phyloP scores from a whole-genome alignment of 208 protist species.

The Crithidia acanthocephali region DNA sequence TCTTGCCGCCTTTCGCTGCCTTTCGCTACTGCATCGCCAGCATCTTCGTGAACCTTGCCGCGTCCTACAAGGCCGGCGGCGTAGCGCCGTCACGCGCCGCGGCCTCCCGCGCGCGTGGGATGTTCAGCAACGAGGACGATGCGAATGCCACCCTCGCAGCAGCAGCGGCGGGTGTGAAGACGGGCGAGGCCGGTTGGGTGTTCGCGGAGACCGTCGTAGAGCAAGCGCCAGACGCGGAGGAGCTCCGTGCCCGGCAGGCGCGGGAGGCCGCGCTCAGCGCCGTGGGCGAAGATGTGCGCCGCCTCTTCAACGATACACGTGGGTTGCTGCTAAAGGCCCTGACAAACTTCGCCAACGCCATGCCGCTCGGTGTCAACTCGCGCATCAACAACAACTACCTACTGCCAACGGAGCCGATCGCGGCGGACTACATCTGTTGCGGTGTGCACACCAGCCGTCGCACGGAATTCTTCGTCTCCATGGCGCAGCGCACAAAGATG shows the following conservation, averaged over 20 bases:
- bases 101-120: not conserved
- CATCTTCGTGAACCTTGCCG: not conserved
- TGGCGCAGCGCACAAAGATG: constrained; percentile 43
- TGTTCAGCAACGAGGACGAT: constrained; percentile 1
- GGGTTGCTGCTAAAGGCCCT: constrained; percentile 30
- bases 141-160: not conserved
- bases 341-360: constrained; percentile 26
- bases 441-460: constrained; percentile 29
- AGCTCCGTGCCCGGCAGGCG: not conserved
- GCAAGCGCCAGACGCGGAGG: not conserved
- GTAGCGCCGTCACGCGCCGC: not conserved
- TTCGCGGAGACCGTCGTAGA: constrained; percentile 23
- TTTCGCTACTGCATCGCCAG: constrained; percentile 27
- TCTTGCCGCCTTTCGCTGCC: constrained; percentile 31
- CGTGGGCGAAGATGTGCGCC: constrained; percentile 23
- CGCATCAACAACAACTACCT: constrained; percentile 49
- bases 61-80: not conserved
- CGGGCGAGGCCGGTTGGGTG: constrained; percentile 10
- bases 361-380: constrained; percentile 45
- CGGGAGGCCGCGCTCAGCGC: constrained; percentile 8
- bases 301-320: constrained; percentile 31
- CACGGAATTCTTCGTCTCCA: constrained; percentile 66
- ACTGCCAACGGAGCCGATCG: constrained; percentile 35
- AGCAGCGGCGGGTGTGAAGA: not conserved
- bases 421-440: constrained; percentile 36